Evolutionary conservation across 1,284 basidiomycete species (phyloP).

Genomic region (Athelia psychrophila): DNA sequence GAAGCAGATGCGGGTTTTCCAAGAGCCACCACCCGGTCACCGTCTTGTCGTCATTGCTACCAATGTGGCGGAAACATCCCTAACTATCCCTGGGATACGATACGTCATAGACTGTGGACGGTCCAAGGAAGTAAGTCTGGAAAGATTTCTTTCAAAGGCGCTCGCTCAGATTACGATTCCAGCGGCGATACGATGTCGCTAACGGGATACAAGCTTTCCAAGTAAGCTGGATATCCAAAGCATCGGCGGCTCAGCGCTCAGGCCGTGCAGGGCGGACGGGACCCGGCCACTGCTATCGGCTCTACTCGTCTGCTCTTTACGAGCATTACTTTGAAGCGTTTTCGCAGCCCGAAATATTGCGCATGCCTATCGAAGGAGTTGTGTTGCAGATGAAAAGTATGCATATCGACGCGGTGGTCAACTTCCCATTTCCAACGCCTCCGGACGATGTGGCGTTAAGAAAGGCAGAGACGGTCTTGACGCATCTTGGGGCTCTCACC

Average conservation of each 20-base stretch:
- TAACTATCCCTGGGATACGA: conserved; percentile 97
- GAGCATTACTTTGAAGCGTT: conserved; percentile 92
- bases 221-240: conserved; percentile 95
- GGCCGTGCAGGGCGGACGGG: conserved; percentile 97
- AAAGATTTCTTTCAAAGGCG: not conserved
- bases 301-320: conserved; percentile 87
- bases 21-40: conserved; percentile 80
- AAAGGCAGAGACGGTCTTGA: conserved; percentile 82
- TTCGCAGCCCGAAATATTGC: conserved; percentile 88
- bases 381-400: conserved; percentile 99
- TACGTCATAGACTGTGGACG: conserved; percentile 97
- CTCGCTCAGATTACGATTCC: conserved; percentile 26
- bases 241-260: conserved; percentile 92
- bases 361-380: conserved; percentile 96
- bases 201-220: conserved; percentile 96
- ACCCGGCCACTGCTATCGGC: conserved; percentile 89
- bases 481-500: conserved; percentile 82
- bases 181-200: conserved; percentile 95
- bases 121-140: conserved; percentile 80
- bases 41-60: conserved; percentile 96
- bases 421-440: conserved; percentile 98
- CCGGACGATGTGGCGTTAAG: conserved; percentile 80
- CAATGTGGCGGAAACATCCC: conserved; percentile 97
- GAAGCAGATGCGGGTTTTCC: conserved; percentile 95
- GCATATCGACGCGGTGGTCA: conserved; percentile 95